phyloP scores from a whole-genome alignment of 371 early-diverging fungal genomes.

The Neoconidiobolus thromboides region DNA sequence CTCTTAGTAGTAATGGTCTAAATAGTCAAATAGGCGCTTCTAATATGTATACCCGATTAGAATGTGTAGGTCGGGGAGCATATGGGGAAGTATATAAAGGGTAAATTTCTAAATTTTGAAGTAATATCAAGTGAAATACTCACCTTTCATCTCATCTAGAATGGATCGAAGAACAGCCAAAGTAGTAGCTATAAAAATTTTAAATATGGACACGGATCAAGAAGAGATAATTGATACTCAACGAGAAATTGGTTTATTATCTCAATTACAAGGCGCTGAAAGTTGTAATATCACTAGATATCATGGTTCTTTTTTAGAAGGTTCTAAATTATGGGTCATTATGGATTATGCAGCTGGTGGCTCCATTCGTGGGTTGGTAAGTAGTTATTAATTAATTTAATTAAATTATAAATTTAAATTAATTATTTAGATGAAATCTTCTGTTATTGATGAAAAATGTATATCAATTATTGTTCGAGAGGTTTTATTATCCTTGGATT shows the following conservation, averaged over 20 bases:
- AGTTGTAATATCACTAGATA: slow-evolving; percentile 85
- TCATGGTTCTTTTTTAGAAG: slow-evolving; percentile 75
- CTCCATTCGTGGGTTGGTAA: slow-evolving; percentile 64
- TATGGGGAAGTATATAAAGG: slow-evolving; percentile 46
- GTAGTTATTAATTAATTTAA: slow-evolving; percentile 7
- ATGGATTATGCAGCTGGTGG: slow-evolving; percentile 97
- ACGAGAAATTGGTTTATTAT: slow-evolving; percentile 77
- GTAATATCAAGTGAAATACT: not conserved
- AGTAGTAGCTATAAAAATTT: slow-evolving; percentile 85
- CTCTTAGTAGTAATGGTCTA: too few species aligned
- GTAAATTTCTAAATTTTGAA: slow-evolving; percentile 12
- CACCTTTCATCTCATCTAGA: slow-evolving; percentile 5
- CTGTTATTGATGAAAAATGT: slow-evolving; percentile 68
- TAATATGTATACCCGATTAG: slow-evolving; percentile 18
- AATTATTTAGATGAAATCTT: slow-evolving; percentile 48
- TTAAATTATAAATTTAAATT: not conserved
- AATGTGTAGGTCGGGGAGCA: slow-evolving; percentile 40
- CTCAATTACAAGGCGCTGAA: slow-evolving; percentile 57
- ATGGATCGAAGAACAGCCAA: slow-evolving; percentile 43
- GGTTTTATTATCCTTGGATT: slow-evolving; percentile 68
- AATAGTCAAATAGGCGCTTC: not conserved
- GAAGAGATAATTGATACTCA: slow-evolving; percentile 94
- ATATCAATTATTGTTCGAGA: slow-evolving; percentile 75
- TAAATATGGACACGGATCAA: slow-evolving; percentile 87
- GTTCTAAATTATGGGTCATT: slow-evolving; percentile 89